Base-by-base conservation (phyloP, 192 early-diverging fungal genomes). In the Entomortierella parvispora region DNA sequence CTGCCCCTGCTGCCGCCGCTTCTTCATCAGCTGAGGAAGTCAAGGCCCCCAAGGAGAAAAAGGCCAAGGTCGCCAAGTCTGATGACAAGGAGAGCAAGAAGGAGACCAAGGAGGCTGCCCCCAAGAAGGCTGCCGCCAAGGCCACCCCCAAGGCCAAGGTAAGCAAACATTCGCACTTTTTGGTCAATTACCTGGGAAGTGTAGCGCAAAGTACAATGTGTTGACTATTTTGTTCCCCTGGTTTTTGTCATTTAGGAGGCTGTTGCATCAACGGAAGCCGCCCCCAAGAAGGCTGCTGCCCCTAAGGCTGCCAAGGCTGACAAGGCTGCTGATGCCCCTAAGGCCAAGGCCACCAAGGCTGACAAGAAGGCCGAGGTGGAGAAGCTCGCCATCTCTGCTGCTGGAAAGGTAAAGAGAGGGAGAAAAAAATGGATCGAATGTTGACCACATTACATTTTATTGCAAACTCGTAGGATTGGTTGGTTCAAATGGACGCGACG, bases 241-340 rank as follows among this genome's bases (percentile, higher is more conserved):
- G 5, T 40, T 5, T 40, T 9, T 40, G 37, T 9, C 5, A 5
- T 9, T 9, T 40, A 40, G 37, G 37, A 40, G 37, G 12, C 37
- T 40, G n/a, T n/a, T n/a, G n/a, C n/a, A n/a, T n/a, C n/a, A n/a
- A n/a, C n/a, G n/a, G 66, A 76, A 59, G 59, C 63, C 26, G 42
- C 65, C 15, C 25, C 63, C 46, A 76, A 76, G 74, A 77, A 77
- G 74, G 44, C 71, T 49, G 66, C 59, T 55, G 62, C 34, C 51
- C 26, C 34, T 4, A 51, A 65, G 62, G 51, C 33, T 25, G 42
- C 51, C 37, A 51, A 65, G 25, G 53, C 59, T 44, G 62, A 71
- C 45, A 76, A 76, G 71, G 52, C 51, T 26, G 51, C 60, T 50
- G 33, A 61, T 29, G 65, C 44, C 14, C 22, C 34, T 20, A 54